Evolutionary conservation across 2,329 filamentous ascomycete species (phyloP).

Genomic region (Colletotrichum graminicola): DNA sequence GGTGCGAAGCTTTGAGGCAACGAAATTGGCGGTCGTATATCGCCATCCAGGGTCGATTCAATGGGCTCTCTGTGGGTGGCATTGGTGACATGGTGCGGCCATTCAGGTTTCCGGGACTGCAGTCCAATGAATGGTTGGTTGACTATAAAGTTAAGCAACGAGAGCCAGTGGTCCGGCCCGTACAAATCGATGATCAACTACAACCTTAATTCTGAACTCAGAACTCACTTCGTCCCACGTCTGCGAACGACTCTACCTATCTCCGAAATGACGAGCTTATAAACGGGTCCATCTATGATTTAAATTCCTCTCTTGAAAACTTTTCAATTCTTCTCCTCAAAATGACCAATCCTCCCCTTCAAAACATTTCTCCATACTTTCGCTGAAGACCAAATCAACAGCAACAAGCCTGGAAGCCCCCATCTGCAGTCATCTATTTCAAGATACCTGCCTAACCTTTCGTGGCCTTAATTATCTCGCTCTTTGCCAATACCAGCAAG

Average conservation of each 20-base stretch:
- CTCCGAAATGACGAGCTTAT: neutral
- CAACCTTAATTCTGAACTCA: neutral
- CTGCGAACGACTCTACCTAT: neutral
- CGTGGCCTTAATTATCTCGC: no score
- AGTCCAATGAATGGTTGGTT: neutral
- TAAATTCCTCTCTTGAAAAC: no score
- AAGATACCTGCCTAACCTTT: neutral
- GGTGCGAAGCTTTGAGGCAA: slow-evolving; percentile 25
- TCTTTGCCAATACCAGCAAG: no score
- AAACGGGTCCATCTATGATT: accelerated
- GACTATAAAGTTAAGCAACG: no score
- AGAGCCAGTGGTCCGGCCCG: neutral
- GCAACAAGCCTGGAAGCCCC: neutral
- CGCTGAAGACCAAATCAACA: neutral
- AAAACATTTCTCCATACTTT: neutral
- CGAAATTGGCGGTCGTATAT: no score
- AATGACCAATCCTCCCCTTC: neutral
- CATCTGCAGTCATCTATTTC: neutral
- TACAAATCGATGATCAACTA: no score
- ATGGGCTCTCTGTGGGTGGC: neutral
- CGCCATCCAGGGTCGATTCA: neutral
- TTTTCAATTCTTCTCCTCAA: no score
- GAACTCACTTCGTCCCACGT: neutral
- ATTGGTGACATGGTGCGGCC: neutral
- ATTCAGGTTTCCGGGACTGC: neutral